Conservation (phyloP, 2,329 filamentous ascomycete genomes). For the Macrophomina phaseolina region DNA sequence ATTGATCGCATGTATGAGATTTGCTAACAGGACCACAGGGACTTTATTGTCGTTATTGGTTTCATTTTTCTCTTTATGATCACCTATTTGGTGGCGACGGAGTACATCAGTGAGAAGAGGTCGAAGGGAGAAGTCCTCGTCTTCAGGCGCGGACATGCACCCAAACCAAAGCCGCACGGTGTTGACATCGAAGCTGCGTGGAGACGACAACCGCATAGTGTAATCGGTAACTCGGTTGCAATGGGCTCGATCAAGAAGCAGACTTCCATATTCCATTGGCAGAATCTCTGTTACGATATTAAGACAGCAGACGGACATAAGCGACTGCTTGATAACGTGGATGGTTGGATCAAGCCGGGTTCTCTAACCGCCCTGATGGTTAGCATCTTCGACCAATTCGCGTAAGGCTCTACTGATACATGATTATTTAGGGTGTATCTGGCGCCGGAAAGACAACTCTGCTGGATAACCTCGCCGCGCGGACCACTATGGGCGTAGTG, state of each 20-base stretch:
- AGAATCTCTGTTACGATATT: constrained; percentile 77
- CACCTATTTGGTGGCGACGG: constrained; percentile 52
- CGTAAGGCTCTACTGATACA: constrained; percentile 50
- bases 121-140: constrained; percentile 59
- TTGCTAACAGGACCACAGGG: constrained; percentile 30
- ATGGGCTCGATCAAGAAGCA: constrained; percentile 63
- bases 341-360: constrained; percentile 93
- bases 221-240: constrained; percentile 10
- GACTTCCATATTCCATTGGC: constrained; percentile 85
- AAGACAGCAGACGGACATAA: constrained; percentile 79
- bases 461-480: constrained; percentile 82
- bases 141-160: constrained; percentile 52
- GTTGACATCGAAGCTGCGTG: constrained; percentile 47
- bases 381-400: not conserved
- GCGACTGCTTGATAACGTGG: constrained; percentile 81
- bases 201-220: constrained; percentile 33
- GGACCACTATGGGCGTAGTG: constrained; percentile 88
- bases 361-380: constrained; percentile 82
- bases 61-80: constrained; percentile 52
- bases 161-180: constrained; percentile 46
- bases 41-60: constrained; percentile 53
- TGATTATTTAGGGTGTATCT: constrained; percentile 79
- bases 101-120: constrained; percentile 56
- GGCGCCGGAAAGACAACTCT: constrained; percentile 95
- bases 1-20: not conserved